A percentile compares a stretch with the other conserved stretches of the same genome.
These are phyloP conservation scores for Ophiostoma angusticollis DNA, from an alignment of 2,329 filamentous ascomycete species.

Conservation along the genomic window DNA sequence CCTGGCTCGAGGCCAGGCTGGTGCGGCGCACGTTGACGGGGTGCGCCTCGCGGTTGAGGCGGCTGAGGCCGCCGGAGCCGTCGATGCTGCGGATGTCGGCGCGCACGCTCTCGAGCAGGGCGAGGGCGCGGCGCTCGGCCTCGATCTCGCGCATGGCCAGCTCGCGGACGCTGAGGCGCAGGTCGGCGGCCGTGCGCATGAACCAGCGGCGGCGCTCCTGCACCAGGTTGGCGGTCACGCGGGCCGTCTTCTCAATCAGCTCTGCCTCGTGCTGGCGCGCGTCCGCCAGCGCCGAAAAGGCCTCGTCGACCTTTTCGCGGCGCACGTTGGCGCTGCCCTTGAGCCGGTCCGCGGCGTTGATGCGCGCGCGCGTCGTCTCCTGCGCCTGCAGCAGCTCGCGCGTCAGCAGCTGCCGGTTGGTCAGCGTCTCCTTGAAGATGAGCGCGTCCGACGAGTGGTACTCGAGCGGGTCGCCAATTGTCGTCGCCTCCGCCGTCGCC, in stretches of 20 bases:
- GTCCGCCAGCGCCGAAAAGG: constrained; percentile 81
- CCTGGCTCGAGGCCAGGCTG: constrained; percentile 76
- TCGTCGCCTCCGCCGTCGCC: constrained; percentile 91
- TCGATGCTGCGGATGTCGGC: constrained; percentile 92
- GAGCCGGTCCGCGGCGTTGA: constrained; percentile 75
- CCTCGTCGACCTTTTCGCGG: constrained; percentile 93
- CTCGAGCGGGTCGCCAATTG: constrained; percentile 81
- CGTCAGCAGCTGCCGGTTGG: constrained; percentile 91
- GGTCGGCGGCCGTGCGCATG: constrained; percentile 67
- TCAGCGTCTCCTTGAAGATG: constrained; percentile 95
- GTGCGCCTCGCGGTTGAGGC: constrained; percentile 79
- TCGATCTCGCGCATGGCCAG: constrained; percentile 93
- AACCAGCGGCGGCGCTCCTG: constrained; percentile 89
- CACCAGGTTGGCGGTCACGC: constrained; percentile 79
- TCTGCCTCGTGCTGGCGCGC: constrained; percentile 71
- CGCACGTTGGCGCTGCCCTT: constrained; percentile 79
- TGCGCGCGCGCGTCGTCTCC: constrained; percentile 67
- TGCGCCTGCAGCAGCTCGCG: constrained; percentile 89
- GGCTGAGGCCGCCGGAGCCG: constrained; percentile 73
- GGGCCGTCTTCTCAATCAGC: constrained; percentile 71
- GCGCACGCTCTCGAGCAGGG: constrained; percentile 83
- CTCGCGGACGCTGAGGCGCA: constrained; percentile 74
- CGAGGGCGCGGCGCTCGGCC: constrained; percentile 79
- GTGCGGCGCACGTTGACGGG: constrained; percentile 55
- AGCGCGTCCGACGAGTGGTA: constrained; percentile 94